Evolutionary conservation across 116 monocot genomes (phyloP), one percentile per base, ranked within the genome.

Genomic region (Iris pallida): DNA sequence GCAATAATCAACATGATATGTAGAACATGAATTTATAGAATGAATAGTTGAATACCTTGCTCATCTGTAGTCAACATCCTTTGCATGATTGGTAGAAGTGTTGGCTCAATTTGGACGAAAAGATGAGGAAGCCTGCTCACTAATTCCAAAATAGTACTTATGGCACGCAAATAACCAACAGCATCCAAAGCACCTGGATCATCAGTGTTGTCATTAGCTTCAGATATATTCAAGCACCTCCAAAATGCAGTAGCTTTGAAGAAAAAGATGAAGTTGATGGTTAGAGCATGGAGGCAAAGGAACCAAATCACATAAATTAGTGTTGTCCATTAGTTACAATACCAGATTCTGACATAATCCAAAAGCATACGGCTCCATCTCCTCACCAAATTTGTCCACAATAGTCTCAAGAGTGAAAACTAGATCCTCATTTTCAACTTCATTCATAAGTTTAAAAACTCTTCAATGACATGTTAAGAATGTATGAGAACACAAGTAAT

Each of bases 341-440:
- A 98, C 98, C 88, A 98, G 68, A 77, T 90, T 98, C 59, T 98
- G 93, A 59, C 98, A 98, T 78, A 98, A 76, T 4, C 98, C 98
- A 69, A 90, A 48, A 67, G 98, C 98, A 88, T 93, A 98, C 57
- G 98, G 98, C 45, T 90, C 90, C 93, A 98, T 98, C 80, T 98
- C 98, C 76, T 98, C 98, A 75, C 98, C 98, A 85, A 98, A 98
- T 68, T 93, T 98, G 71, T 98, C 98, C 48, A 98, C 98, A 68
- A 98, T 88, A 5, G 98, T 93, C 77, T 98, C 98, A 53, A 98
- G 90, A 56, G 98, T 98, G 69, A 93, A 93, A 3, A 98, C 98
- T 78, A 98, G 98, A 63, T 98, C 98, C 76, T 98, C 98, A 77
- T 98, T 98, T 73, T 98, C 98, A 67, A 98, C 90, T 68, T 98